phyloP scores from a whole-genome alignment of 495 filamentous ascomycete genomes.

The Apodospora peruviana region DNA sequence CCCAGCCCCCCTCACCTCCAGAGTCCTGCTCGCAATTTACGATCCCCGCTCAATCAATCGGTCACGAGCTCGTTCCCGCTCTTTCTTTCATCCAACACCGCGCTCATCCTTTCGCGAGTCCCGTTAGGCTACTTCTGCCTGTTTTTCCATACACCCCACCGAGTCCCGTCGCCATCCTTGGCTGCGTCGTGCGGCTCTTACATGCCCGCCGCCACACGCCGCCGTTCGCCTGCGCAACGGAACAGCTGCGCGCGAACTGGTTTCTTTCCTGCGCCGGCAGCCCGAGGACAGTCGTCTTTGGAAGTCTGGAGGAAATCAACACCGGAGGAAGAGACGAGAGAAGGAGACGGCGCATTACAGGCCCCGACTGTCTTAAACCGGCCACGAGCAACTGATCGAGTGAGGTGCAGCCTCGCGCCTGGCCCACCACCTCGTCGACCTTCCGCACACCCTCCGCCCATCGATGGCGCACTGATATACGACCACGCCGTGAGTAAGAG shows the following conservation, averaged over 20 bases:
- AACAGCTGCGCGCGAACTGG: conserved; percentile 11
- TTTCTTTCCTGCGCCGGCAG: conserved; percentile 2
- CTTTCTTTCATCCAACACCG: conserved; percentile 19
- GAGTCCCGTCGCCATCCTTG: conserved; percentile 13
- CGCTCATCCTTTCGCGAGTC: conserved; percentile 6
- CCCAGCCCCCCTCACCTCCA: conserved; percentile 13
- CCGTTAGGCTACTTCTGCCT: conserved; percentile 14
- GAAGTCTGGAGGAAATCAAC: conserved; percentile 2
- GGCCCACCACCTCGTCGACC: conserved; percentile 1
- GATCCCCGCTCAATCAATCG: conserved; percentile 24
- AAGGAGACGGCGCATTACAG: neutral
- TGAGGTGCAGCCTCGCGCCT: neutral
- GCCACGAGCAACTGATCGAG: neutral
- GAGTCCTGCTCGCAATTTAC: conserved; percentile 21
- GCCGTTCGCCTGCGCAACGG: conserved; percentile 15
- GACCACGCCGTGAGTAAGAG: conserved; percentile 20
- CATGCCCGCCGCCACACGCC: conserved; percentile 21
- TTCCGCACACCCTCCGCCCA: conserved; percentile 4
- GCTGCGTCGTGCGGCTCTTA: conserved; percentile 26
- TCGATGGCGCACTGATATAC: conserved; percentile 29
- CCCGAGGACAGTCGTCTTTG: conserved; percentile 5
- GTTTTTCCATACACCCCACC: conserved; percentile 6
- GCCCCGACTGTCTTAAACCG: neutral
- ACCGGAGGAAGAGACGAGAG: neutral
- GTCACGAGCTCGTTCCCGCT: conserved; percentile 25